Evolutionary conservation across 345 rosid species (phyloP).

Genomic region (Syzygium oleosum): DNA sequence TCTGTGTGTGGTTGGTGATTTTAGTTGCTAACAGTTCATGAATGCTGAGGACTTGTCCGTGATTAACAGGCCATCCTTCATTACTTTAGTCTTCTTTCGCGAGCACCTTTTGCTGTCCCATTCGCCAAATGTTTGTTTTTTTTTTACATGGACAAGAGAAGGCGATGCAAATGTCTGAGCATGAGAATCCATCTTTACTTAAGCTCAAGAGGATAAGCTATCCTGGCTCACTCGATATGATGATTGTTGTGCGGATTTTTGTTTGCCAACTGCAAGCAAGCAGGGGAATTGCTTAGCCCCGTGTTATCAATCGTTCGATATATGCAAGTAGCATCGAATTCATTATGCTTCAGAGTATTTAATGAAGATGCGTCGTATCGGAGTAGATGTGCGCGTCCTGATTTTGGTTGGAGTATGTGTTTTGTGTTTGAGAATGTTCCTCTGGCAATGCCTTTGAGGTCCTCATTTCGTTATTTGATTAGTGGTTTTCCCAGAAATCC

Average conservation of each 20-base stretch:
- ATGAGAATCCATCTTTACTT: not conserved
- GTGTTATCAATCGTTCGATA: not conserved
- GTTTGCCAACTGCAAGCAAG: not conserved
- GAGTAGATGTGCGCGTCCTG: not conserved
- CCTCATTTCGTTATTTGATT: not conserved
- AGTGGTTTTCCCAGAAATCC: not conserved
- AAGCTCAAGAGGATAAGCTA: not conserved
- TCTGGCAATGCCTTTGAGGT: not conserved
- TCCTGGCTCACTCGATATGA: not conserved
- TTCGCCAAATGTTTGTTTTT: no score
- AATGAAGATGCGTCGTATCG: not conserved
- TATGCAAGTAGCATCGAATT: not conserved
- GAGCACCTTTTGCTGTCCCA: not conserved
- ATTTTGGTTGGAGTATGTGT: not conserved
- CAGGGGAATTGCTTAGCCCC: not conserved
- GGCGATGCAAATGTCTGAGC: not conserved
- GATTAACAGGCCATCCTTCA: not conserved
- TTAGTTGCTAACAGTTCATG: fast-evolving
- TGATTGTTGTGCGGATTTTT: not conserved
- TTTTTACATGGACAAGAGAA: not conserved
- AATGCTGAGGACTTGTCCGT: not conserved
- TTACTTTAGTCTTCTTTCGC: not conserved
- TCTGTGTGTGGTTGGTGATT: not conserved
- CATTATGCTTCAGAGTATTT: not conserved
- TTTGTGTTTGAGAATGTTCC: not conserved